A percentile compares a stretch with the other conserved stretches of the same genome.
These are phyloP conservation scores for Talaromyces atroroseus DNA, from an alignment of 2,329 filamentous ascomycete genomes.

Conservation along the genomic window DNA sequence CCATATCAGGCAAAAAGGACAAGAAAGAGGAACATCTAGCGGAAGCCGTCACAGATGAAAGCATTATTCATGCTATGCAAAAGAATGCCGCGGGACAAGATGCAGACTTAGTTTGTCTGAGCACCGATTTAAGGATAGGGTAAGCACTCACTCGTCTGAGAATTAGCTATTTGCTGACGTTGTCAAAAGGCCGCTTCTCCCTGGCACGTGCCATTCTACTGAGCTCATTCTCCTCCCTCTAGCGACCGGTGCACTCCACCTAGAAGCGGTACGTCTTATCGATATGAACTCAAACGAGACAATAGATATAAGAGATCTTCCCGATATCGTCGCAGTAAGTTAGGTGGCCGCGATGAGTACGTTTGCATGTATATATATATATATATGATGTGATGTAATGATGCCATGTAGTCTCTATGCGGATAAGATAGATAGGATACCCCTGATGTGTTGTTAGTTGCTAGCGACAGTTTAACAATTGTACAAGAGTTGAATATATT, in stretches of 20 bases:
- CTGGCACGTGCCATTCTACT: constrained; percentile 53
- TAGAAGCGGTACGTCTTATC: constrained; percentile 51
- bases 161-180: background rate
- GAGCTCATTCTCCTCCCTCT: constrained; percentile 52
- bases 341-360: background rate
- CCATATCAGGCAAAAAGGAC: constrained; percentile 28
- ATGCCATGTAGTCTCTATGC: background rate
- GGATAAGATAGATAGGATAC: background rate
- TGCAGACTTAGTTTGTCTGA: constrained; percentile 51
- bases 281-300: constrained; percentile 53
- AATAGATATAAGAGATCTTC: constrained; percentile 52
- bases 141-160: constrained; percentile 29
- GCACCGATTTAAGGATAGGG: constrained; percentile 55
- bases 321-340: constrained; percentile 45
- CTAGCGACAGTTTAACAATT: too few species aligned
- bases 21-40: constrained; percentile 35
- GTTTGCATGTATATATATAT: constrained; percentile 10
- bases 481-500: background rate
- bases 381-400: background rate
- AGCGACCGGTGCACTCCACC: constrained; percentile 44
- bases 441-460: background rate
- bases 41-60: constrained; percentile 53
- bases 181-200: constrained; percentile 44
- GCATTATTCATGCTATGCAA: constrained; percentile 51
- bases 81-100: constrained; percentile 45